A percentile compares a stretch with the other conserved stretches of the same genome.
These are phyloP conservation scores for Sporisorium reilianum DNA, from an alignment of 1,284 basidiomycete genomes.

Conservation along the genomic window DNA sequence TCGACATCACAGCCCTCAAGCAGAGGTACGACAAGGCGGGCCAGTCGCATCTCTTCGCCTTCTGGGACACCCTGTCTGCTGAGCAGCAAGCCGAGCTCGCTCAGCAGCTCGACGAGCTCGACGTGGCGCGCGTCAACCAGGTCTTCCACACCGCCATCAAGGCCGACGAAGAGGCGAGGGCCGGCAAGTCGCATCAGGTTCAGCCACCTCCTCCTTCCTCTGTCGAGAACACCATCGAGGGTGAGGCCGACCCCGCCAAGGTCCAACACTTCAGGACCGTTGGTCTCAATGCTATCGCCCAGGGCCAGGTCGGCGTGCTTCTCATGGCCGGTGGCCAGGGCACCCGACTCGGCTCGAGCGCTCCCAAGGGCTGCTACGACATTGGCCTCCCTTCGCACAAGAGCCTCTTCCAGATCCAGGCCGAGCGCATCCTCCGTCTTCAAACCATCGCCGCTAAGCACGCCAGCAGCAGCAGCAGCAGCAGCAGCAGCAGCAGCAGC, in stretches of 20 bases:
- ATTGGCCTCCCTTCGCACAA: slow-evolving; percentile 93
- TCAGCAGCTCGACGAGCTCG: slow-evolving; percentile 82
- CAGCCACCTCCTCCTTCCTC: slow-evolving; percentile 55
- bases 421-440: slow-evolving; percentile 88
- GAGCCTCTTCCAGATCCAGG: slow-evolving; percentile 95
- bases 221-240: slow-evolving; percentile 54
- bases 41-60: slow-evolving; percentile 88
- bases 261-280: slow-evolving; percentile 74
- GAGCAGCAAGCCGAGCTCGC: slow-evolving; percentile 78
- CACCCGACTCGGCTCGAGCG: slow-evolving; percentile 88
- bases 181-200: slow-evolving; percentile 69
- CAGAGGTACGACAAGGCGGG: slow-evolving; percentile 75
- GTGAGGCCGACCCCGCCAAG: slow-evolving; percentile 44
- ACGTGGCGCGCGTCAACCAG: slow-evolving; percentile 90
- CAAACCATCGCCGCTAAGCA: slow-evolving; percentile 77
- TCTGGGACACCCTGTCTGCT: slow-evolving; percentile 81
- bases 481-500: too few relatives aligned
- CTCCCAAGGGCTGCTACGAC: slow-evolving; percentile 98
- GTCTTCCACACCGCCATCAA: slow-evolving; percentile 83
- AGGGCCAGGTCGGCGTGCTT: slow-evolving; percentile 88
- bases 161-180: slow-evolving; percentile 75
- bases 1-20: slow-evolving; percentile 41
- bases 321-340: slow-evolving; percentile 99
- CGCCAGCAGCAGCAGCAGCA: too few relatives aligned
- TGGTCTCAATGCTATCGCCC: slow-evolving; percentile 84